Base-by-base conservation (phyloP, 2,329 filamentous ascomycete genomes). In the Pyrenophora seminiperda region DNA sequence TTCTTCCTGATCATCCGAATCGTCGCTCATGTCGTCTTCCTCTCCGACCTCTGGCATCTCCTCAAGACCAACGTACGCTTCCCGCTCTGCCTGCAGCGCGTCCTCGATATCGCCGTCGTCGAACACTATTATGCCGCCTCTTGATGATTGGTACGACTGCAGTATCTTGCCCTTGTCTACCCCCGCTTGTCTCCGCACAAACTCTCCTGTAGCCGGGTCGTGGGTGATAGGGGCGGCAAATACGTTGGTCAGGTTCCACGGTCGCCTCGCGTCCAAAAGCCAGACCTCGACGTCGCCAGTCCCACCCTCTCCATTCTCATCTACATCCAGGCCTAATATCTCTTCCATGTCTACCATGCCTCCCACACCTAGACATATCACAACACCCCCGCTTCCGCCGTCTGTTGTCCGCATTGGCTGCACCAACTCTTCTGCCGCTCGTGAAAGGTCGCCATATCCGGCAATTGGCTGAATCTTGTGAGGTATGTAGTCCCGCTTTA, bases 381-480 rank as follows among this genome's bases (percentile, higher is more conserved):
- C 92, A 1, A 96, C 83, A 22, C 93, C 93, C 43, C 93, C 93
- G 61, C 83, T 87, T 7, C 93, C 93, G 18, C 93, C 93, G 49
- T 88, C 83, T 22, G 85, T 85, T 67, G 89, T 86, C 80, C 91
- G 92, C 90, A 97, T 91, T 9, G 91, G 91, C 46, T 80, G 81
- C 32, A 97, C 88, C 36, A 95, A 80, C 59, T 92, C 86, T 66
- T 84, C 83, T 37, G 92, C 92, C 17, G 88, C 88, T 62, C 85
- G 86, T 67, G 90, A 83, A 38, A 99, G 83, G 72, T 97, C 94
- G 59, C 85, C 87, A 84, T 97, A 97, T 47, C 94, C 94, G 15
- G 90, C 85, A 46, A 99, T 88, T 1, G 94, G 94, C 67, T 97
- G 90, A 67, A 97, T 96, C 76, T 97, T 97, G 78, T 97, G 93